Evolutionary conservation across 2,329 filamentous ascomycete species (phyloP), one percentile per base, ranked within the genome.

Genomic region (Verticillium nubilum): DNA sequence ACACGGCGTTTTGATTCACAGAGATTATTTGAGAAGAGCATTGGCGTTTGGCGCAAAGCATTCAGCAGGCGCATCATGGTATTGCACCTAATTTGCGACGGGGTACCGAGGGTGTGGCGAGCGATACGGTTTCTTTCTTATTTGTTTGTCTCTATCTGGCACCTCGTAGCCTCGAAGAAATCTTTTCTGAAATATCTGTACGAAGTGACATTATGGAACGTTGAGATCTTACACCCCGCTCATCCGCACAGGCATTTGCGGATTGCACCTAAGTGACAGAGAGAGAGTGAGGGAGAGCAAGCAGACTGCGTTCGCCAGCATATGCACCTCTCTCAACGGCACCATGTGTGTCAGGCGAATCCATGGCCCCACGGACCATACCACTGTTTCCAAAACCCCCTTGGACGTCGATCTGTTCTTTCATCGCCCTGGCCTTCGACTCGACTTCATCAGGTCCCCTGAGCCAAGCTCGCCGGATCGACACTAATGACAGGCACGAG

Each of bases 401-500:
- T 37, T 37, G 33, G 15, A 37, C n/a, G 33, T 37, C 33, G 33
- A 37, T 37, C 33, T 37, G 15, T 37, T 37, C 33, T 37, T 37
- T 37, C 33, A 37, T n/a, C 33, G 33, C n/a, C 13, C n/a, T 37
- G 33, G 33, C 33, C 33, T 17, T 17, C 33, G n/a, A 19, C 33
- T 37, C n/a, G 15, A 37, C 33, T 17, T 17, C 33, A 37, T 13
- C 33, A 17, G 15, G 15, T 15, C 15, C 15, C 33, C 33, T 17
- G n/a, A 37, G 15, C 33, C 33, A 37, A 37, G 33, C 12, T 17
- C 15, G 33, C 33, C 33, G 33, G n/a, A 37, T 37, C 33, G 19
- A n/a, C 54, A 37, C 60, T 56, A 56, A 52, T 60, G 60, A 33
- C 52, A 61, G 58, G 58, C 52, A 61, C 58, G 10, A 19, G 33